Evolutionary conservation across 441 rosid genomes (phyloP).

Genomic region (Kokia cookei): DNA sequence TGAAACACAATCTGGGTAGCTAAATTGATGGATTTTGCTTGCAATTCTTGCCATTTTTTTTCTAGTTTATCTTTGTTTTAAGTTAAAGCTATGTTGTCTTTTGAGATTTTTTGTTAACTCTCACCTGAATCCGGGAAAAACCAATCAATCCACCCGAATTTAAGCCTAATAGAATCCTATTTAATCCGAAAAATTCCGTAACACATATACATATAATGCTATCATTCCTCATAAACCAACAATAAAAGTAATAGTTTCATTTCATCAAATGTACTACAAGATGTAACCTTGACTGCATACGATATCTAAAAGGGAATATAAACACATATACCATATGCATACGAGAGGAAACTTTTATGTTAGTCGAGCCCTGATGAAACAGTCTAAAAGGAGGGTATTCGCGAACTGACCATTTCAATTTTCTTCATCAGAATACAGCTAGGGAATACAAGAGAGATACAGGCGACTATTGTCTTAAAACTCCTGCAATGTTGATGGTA

Average conservation of each 20-base stretch:
- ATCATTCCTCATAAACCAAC: too few species aligned
- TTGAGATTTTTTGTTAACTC: too few species aligned
- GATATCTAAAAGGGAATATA: not conserved
- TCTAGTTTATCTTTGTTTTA: not conserved
- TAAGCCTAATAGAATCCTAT: too few species aligned
- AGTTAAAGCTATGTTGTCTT: not conserved
- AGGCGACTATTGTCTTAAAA: slow-evolving; percentile 8
- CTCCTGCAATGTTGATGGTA: slow-evolving; percentile 17
- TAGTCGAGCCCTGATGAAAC: not conserved
- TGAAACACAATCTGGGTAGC: not conserved
- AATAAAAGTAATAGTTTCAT: too few species aligned
- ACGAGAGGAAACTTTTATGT: not conserved
- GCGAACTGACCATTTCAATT: not conserved
- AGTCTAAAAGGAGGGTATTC: not conserved
- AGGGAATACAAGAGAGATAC: not conserved
- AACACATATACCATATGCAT: not conserved
- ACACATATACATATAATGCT: too few species aligned
- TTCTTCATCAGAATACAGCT: not conserved
- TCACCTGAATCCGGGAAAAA: too few species aligned
- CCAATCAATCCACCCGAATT: too few species aligned
- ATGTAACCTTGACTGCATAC: not conserved
- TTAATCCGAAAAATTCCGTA: too few species aligned
- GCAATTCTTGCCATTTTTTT: not conserved
- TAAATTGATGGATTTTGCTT: not conserved
- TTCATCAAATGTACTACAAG: not conserved